A percentile compares a stretch with the other conserved stretches of the same genome.
Evolutionary conservation across 352 stramenopile genomes (phyloP).

Genomic region (Phytophthora nicotianae): DNA sequence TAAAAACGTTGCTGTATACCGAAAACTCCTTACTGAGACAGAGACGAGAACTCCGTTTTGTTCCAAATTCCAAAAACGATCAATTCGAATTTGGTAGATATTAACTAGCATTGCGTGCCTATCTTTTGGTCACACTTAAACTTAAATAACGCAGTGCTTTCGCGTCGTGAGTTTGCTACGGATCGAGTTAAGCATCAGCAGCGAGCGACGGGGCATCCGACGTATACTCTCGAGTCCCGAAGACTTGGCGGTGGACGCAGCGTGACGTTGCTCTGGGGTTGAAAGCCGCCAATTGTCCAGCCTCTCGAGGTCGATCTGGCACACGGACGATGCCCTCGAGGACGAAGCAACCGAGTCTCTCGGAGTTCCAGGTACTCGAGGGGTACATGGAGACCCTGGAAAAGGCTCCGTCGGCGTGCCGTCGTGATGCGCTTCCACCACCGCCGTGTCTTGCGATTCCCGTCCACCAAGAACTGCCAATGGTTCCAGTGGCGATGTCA

Average conservation of each 20-base stretch:
- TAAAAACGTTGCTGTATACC: too few relatives aligned
- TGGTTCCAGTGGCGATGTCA: slow-evolving; percentile 29
- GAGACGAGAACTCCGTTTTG: too few relatives aligned
- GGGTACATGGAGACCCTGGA: slow-evolving; percentile 30
- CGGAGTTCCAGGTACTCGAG: slow-evolving; percentile 9
- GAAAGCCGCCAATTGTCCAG: slow-evolving; percentile 30
- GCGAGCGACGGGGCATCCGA: slow-evolving; percentile 29
- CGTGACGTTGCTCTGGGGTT: slow-evolving; percentile 8
- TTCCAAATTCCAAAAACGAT: neutral
- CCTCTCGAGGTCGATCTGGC: slow-evolving; percentile 29
- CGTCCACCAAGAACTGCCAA: slow-evolving; percentile 23
- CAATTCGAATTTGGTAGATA: neutral
- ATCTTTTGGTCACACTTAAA: slow-evolving; percentile 4
- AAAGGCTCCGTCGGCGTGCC: slow-evolving; percentile 39
- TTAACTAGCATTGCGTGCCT: slow-evolving; percentile 1
- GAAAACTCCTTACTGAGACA: too few relatives aligned
- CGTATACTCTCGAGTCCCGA: slow-evolving; percentile 22
- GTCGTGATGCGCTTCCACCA: slow-evolving; percentile 28
- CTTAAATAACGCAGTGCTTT: slow-evolving; percentile 35
- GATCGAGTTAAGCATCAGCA: slow-evolving; percentile 23
- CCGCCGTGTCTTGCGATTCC: slow-evolving; percentile 4
- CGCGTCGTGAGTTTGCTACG: slow-evolving; percentile 22
- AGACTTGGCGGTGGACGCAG: slow-evolving; percentile 1
- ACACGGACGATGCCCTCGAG: slow-evolving; percentile 22
- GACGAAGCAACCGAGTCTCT: slow-evolving; percentile 17